These are phyloP conservation scores for Fragaria vesca DNA, from an alignment of 306 rosid genomes.

Conservation along the genomic window DNA sequence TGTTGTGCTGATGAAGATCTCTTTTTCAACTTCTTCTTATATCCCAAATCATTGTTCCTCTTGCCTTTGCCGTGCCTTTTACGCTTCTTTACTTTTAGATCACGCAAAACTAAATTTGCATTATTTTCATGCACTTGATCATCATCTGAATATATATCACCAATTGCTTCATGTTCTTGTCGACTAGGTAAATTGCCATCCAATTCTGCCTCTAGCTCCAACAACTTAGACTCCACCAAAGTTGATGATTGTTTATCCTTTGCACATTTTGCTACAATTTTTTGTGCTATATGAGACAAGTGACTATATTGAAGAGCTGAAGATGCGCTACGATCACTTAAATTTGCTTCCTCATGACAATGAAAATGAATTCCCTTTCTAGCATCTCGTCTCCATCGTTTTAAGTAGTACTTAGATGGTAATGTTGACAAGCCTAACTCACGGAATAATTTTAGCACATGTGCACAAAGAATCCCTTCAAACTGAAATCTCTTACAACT, in stretches of 20 bases:
- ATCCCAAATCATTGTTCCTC: not conserved
- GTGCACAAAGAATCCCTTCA: not conserved
- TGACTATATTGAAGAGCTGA: not conserved
- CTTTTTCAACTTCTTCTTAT: not conserved
- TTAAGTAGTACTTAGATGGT: not conserved
- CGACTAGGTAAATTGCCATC: not conserved
- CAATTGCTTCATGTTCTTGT: not conserved
- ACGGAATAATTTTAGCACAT: not conserved
- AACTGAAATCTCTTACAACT: not conserved
- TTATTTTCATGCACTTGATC: not conserved
- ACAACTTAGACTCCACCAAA: not conserved
- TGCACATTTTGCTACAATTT: not conserved
- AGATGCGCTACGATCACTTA: not conserved
- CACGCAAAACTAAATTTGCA: not conserved
- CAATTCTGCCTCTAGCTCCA: not conserved
- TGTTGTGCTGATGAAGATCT: not conserved
- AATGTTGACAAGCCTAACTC: not conserved
- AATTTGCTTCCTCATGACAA: not conserved
- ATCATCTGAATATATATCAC: not conserved
- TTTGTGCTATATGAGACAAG: not conserved
- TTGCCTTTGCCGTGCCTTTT: not conserved
- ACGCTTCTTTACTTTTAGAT: not conserved
- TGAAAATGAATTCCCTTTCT: not conserved
- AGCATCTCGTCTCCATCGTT: slow-evolving; percentile 1
- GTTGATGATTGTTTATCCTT: not conserved